Conservation (phyloP, 192 early-diverging fungal species). For the Backusella parvicylindrica region DNA sequence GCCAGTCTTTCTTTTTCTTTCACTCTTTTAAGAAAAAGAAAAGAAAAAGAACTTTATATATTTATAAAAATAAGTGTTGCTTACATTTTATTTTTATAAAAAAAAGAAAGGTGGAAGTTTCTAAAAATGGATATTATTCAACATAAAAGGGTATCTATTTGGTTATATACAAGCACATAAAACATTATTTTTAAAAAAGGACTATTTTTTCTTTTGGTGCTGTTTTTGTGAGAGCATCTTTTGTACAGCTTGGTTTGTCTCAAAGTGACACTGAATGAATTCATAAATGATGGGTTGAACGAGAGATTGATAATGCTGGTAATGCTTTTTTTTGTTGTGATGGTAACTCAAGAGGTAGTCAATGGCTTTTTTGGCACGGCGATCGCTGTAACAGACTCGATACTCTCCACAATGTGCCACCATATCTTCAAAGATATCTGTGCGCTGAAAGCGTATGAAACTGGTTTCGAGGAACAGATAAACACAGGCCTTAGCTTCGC, state of each 20-base stretch:
- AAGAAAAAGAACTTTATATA: background rate
- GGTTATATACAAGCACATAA: background rate
- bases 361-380: constrained; percentile 18
- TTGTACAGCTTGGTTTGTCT: background rate
- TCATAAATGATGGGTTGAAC: background rate
- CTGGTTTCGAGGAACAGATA: constrained; percentile 38
- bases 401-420: constrained; percentile 31
- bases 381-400: constrained; percentile 20
- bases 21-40: too few relatives aligned
- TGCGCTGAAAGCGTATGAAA: constrained; percentile 29
- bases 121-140: background rate
- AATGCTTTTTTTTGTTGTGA: background rate
- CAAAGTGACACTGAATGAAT: background rate
- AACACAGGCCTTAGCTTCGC: constrained; percentile 31
- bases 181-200: background rate
- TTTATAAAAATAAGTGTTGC: background rate
- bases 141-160: background rate
- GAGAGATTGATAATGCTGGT: background rate
- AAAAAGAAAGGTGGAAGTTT: background rate
- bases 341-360: constrained; percentile 16
- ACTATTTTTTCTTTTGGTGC: background rate
- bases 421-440: constrained; percentile 27
- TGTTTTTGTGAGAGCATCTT: background rate
- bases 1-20: background rate
- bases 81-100: background rate